Base-by-base conservation (phyloP, 495 filamentous ascomycete genomes). In the Recurvomyces mirabilis region DNA sequence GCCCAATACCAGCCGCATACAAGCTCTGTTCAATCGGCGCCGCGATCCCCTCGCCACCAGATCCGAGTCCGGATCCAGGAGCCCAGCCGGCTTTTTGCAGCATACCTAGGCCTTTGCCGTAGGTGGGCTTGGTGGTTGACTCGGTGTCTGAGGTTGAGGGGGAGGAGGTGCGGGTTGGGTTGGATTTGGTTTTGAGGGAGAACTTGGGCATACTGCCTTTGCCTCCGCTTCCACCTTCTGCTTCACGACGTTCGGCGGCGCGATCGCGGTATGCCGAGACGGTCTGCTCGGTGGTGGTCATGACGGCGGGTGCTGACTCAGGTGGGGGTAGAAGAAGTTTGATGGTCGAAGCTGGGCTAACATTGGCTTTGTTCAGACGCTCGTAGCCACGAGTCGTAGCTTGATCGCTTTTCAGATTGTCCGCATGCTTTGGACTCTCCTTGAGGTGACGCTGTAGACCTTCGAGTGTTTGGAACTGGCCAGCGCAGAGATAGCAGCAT, bases 71-170 rank as follows among this genome's bases (percentile, higher is more conserved):
- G 43, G 78, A 71, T 0, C 87, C 87, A 2, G 75, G 74, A 11
- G 71, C 78, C 84, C 84, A 94, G 13, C 87, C 87, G 84, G 94
- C 93, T 65, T 93, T 94, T 38, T 81, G 78, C 5, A 95, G 72
- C 24, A 95, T 66, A 0, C 81, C 77, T 5, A 84, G 82, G 19
- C 87, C 88, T 65, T 88, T 94, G 38, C 46, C 46, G 15, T 43
- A 43, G 5, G 30, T 12, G 13, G 40, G 40, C 32, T 18, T 39
- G 20, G 9, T 40, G 24, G 12, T 23, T 22, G 15, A 12, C 31
- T 35, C 32, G 14, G 30, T 39, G 14, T 45, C 42, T 6, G 42
- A 24, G 5, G 31, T 6, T 3, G 42, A 18, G 2, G 42, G 30
- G 5, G 42, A 45, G 17, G 25, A 3, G 12, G n/a, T 37, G 6